Conservation (phyloP, 202 grass and related monocot species). For the Hordeum pubiflorum region DNA sequence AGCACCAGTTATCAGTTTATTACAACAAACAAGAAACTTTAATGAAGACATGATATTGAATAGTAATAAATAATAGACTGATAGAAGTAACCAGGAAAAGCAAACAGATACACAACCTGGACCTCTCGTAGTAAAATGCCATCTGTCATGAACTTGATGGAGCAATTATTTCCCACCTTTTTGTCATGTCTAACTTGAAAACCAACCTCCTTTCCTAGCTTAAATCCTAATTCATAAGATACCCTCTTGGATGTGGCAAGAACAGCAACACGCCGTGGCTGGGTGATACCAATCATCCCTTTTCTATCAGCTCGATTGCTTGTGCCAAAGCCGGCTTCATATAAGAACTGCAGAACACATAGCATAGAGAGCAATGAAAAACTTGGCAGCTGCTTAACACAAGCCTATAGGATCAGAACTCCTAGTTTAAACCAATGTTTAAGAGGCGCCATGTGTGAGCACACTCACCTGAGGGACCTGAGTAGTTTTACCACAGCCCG, state of each 20-base stretch:
- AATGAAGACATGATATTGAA: constrained; percentile 3
- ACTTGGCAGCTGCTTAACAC: background rate
- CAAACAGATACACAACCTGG: constrained; percentile 49
- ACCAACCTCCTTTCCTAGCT: constrained; percentile 75
- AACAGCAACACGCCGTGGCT: constrained; percentile 88
- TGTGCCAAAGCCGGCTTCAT: constrained; percentile 92
- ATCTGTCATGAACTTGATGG: constrained; percentile 99
- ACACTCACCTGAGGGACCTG: constrained; percentile 80
- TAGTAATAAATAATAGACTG: constrained; percentile 20
- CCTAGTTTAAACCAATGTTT: constrained; percentile 10
- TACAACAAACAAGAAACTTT: background rate
- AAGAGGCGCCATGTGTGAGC: constrained; percentile 14
- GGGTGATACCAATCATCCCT: constrained; percentile 96
- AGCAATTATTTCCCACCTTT: constrained; percentile 65
- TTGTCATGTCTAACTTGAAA: constrained; percentile 99
- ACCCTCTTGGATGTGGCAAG: constrained; percentile 85
- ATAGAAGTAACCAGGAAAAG: constrained; percentile 13
- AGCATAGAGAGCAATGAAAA: constrained; percentile 12
- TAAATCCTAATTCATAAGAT: constrained; percentile 82
- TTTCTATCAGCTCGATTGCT: constrained; percentile 61
- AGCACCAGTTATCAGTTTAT: background rate
- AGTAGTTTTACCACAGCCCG: constrained; percentile 95
- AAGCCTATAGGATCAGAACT: background rate
- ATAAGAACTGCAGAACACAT: constrained; percentile 61
- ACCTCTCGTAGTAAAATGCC: constrained; percentile 93